Percentiles rank a stretch among this genome's conserved stretches.
These are phyloP conservation scores for Blakeslea trispora DNA, from an alignment of 371 early-diverging fungal genomes.

Conservation along the genomic window DNA sequence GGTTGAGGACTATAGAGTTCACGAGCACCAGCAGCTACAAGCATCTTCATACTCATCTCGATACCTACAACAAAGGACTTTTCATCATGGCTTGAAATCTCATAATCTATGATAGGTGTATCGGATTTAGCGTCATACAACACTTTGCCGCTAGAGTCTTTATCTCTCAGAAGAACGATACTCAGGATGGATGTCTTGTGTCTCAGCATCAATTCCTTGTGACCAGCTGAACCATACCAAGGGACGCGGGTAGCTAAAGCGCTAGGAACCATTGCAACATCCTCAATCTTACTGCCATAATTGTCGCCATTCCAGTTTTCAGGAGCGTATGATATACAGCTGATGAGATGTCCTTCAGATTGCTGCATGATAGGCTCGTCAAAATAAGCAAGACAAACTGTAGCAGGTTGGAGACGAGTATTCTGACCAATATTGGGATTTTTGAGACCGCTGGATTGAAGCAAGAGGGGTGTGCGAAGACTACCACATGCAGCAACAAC, in stretches of 20 bases:
- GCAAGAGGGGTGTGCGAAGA: constrained; percentile 63
- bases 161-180: constrained; percentile 53
- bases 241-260: constrained; percentile 31
- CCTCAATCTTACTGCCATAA: not conserved
- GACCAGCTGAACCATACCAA: constrained; percentile 47
- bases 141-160: constrained; percentile 40
- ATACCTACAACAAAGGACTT: constrained; percentile 54
- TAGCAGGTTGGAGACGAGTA: constrained; percentile 63
- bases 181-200: constrained; percentile 23
- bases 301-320: constrained; percentile 34
- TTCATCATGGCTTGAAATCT: constrained; percentile 48
- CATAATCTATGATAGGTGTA: constrained; percentile 30
- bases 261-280: constrained; percentile 25
- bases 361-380: constrained; percentile 50
- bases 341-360: constrained; percentile 58
- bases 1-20: constrained; percentile 40
- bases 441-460: constrained; percentile 63
- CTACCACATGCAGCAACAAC: constrained; percentile 71
- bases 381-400: constrained; percentile 37
- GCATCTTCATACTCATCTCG: constrained; percentile 47
- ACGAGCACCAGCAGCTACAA: constrained; percentile 37
- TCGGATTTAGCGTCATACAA: constrained; percentile 16
- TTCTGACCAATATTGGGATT: constrained; percentile 72
- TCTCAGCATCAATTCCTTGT: constrained; percentile 53
- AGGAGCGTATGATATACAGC: constrained; percentile 16